Conservation (phyloP, 2,329 filamentous ascomycete species). For the Pestalotiopsis sp. region DNA sequence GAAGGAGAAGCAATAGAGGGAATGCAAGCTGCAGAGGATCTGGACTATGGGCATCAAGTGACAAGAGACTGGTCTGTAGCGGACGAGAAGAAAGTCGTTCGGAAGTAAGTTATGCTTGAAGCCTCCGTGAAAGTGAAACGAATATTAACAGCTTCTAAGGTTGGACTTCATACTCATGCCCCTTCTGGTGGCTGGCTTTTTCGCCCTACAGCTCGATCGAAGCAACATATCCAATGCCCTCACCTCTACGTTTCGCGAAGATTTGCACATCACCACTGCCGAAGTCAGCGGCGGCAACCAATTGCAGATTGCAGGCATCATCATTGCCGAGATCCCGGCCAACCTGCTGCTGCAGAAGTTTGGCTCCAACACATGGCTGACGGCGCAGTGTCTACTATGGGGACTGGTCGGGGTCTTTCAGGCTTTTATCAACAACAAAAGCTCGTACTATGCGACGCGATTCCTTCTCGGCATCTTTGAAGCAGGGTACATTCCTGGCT, state of each 20-base stretch:
- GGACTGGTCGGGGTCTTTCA: slow-evolving; percentile 45
- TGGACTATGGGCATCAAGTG: neutral
- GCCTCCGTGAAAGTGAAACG: neutral
- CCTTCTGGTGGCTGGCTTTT: slow-evolving; percentile 47
- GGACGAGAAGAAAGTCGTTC: neutral
- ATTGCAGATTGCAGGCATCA: slow-evolving; percentile 41
- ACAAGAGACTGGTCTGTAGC: neutral
- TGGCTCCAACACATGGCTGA: slow-evolving; percentile 42
- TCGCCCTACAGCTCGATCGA: slow-evolving; percentile 42
- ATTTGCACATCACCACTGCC: slow-evolving; percentile 41
- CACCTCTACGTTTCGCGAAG: slow-evolving; percentile 43
- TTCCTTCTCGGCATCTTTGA: slow-evolving; percentile 43
- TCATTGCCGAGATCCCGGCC: slow-evolving; percentile 42
- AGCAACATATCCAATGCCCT: slow-evolving; percentile 43
- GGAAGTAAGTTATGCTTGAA: neutral
- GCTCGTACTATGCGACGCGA: slow-evolving; percentile 38
- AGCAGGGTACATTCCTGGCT: slow-evolving; percentile 44
- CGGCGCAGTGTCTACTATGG: slow-evolving; percentile 40
- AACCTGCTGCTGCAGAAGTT: slow-evolving; percentile 45
- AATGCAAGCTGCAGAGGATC: neutral
- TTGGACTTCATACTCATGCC: slow-evolving; percentile 48
- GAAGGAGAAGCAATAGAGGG: neutral
- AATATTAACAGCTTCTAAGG: slow-evolving; percentile 27
- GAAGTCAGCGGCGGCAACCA: slow-evolving; percentile 44
- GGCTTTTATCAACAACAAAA: slow-evolving; percentile 38